Conservation (phyloP, 2,329 filamentous ascomycete genomes). For the Aschersonia sp. region DNA sequence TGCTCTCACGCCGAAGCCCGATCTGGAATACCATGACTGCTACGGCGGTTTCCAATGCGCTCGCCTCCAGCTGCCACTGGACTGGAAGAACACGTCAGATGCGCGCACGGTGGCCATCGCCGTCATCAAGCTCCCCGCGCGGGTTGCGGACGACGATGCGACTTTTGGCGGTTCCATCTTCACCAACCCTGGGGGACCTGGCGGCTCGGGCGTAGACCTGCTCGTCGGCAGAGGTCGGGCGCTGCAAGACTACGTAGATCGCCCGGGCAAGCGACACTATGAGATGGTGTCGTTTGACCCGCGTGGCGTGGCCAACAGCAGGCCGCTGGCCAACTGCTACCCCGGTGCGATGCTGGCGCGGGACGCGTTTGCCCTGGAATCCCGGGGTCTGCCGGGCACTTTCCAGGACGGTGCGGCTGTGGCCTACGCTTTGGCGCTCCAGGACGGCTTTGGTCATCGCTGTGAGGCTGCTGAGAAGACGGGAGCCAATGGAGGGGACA, state of each 20-base stretch:
- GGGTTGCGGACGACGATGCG: constrained; percentile 20
- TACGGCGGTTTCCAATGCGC: constrained; percentile 24
- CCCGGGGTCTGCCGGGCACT: constrained; percentile 15
- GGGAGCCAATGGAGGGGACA: constrained; percentile 8
- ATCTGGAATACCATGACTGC: constrained; percentile 24
- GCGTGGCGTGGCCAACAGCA: constrained; percentile 22
- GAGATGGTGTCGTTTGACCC: constrained; percentile 30
- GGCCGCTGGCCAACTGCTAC: constrained; percentile 25
- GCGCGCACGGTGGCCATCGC: constrained; percentile 21
- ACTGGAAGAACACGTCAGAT: constrained; percentile 21
- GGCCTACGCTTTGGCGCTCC: constrained; percentile 12
- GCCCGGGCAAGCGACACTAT: constrained; percentile 17
- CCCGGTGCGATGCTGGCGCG: constrained; percentile 14
- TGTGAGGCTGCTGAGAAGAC: constrained; percentile 11
- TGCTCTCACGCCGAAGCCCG: constrained; percentile 15
- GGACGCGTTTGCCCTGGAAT: constrained; percentile 14
- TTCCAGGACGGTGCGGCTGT: constrained; percentile 8
- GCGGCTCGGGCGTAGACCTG: constrained; percentile 22
- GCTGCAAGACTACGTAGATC: constrained; percentile 15
- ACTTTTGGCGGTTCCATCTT: constrained; percentile 27
- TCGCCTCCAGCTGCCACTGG: constrained; percentile 25
- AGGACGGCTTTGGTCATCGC: constrained; percentile 12
- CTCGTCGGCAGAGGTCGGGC: constrained; percentile 10
- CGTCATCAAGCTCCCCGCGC: constrained; percentile 24
- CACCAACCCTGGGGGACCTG: constrained; percentile 30